Conservation (phyloP, 768 basidiomycete species). For the Xanthoconium stramineum region DNA sequence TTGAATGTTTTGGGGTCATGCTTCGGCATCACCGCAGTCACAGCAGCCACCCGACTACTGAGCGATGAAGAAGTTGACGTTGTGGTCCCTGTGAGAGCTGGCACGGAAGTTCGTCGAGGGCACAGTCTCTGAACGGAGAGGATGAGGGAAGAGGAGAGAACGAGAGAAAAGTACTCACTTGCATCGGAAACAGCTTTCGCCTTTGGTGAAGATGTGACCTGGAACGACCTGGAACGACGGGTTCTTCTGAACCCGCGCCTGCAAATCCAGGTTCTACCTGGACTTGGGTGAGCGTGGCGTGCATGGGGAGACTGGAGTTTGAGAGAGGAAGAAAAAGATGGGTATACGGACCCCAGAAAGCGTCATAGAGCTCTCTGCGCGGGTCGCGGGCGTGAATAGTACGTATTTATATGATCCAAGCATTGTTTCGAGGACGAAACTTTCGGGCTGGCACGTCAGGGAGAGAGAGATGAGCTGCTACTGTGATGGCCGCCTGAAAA, state of each 20-base stretch:
- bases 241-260: slow-evolving; percentile 59
- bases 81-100: slow-evolving; percentile 84
- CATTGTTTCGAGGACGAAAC: slow-evolving; percentile 79
- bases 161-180: slow-evolving; percentile 55
- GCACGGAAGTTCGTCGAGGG: slow-evolving; percentile 84
- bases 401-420: slow-evolving; percentile 74
- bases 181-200: slow-evolving; percentile 92
- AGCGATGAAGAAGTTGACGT: slow-evolving; percentile 89
- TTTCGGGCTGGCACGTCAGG: too few species aligned
- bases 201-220: slow-evolving; percentile 88
- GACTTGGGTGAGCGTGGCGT: slow-evolving; percentile 65
- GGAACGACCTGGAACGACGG: slow-evolving; percentile 62
- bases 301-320: slow-evolving; percentile 58
- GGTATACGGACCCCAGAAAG: slow-evolving; percentile 77
- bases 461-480: too few species aligned
- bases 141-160: slow-evolving; percentile 1
- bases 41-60: slow-evolving; percentile 93
- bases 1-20: slow-evolving; percentile 66
- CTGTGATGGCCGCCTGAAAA: too few species aligned
- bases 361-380: slow-evolving; percentile 76
- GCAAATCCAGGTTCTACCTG: slow-evolving; percentile 57
- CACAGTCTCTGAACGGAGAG: slow-evolving; percentile 68
- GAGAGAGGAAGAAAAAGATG: slow-evolving; percentile 70
- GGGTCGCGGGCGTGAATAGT: slow-evolving; percentile 66
- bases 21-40: slow-evolving; percentile 90